Evolutionary conservation across 495 filamentous ascomycete species (phyloP).

Genomic region (Cercophora scortea): DNA sequence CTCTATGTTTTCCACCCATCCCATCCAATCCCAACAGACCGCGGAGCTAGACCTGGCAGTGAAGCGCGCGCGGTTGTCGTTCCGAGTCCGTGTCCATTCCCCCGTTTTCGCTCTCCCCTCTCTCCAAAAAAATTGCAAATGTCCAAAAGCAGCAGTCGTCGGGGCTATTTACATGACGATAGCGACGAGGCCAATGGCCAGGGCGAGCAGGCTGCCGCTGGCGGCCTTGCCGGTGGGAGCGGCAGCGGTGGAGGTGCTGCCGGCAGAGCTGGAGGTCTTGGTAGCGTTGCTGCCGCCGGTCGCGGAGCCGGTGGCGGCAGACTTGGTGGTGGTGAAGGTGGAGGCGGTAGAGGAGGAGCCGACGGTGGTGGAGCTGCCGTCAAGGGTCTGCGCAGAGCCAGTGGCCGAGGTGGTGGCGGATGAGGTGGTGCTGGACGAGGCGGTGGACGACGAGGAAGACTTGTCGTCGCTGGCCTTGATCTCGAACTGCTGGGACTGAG

Average conservation of each 20-base stretch:
- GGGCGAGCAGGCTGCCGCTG: conserved; percentile 9
- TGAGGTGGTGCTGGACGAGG: background rate
- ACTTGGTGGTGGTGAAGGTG: background rate
- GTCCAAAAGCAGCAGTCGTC: background rate
- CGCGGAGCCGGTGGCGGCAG: background rate
- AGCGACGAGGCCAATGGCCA: conserved; percentile 10
- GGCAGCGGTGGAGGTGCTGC: background rate
- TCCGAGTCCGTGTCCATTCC: background rate
- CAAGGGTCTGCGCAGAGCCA: background rate
- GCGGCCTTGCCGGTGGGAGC: conserved; percentile 4
- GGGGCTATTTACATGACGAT: conserved; percentile 7
- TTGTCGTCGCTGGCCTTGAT: conserved; percentile 4
- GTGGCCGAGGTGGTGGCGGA: background rate
- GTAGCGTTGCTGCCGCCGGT: background rate
- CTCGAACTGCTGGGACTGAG: conserved; percentile 24
- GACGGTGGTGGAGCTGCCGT: background rate
- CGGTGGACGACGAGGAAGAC: background rate
- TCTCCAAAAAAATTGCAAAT: background rate
- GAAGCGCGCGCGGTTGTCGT: too few species aligned
- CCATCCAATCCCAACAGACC: too few species aligned
- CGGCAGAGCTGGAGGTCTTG: background rate
- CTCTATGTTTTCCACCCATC: too few species aligned
- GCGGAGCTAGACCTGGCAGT: too few species aligned
- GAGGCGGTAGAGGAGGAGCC: background rate
- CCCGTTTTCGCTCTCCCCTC: background rate